Evolutionary conservation across 129 eudicot species (phyloP).

Genomic region (Tagetes erecta): DNA sequence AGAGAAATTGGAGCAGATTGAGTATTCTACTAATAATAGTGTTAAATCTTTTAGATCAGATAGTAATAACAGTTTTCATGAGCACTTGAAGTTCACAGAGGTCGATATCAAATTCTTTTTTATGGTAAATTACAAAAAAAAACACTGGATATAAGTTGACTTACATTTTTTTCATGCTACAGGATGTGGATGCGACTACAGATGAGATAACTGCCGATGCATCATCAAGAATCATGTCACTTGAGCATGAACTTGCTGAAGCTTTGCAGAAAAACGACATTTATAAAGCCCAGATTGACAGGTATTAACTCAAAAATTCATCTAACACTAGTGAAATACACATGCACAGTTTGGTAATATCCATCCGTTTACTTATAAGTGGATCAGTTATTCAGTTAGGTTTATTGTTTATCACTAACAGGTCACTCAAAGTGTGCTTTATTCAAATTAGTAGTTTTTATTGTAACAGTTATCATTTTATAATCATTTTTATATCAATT

Average conservation of each 20-base stretch:
- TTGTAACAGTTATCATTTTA: neutral
- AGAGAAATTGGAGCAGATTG: constrained; percentile 45
- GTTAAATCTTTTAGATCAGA: constrained; percentile 28
- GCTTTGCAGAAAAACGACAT: constrained; percentile 63
- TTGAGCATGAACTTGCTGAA: constrained; percentile 63
- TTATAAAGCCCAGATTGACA: constrained; percentile 59
- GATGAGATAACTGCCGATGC: constrained; percentile 16
- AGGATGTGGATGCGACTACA: constrained; percentile 33
- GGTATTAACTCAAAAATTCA: constrained; percentile 29
- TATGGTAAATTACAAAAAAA: neutral
- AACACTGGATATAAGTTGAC: constrained; percentile 11
- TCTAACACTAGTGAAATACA: constrained; percentile 1
- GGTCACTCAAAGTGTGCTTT: constrained; percentile 15
- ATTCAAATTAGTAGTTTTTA: neutral
- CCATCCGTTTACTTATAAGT: constrained; percentile 11
- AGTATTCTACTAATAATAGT: constrained; percentile 26
- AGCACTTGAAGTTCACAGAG: constrained; percentile 38
- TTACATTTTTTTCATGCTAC: constrained; percentile 18
- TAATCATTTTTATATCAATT: neutral
- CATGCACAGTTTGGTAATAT: neutral
- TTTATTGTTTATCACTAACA: neutral
- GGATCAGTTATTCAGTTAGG: constrained; percentile 10
- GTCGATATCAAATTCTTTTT: constrained; percentile 31
- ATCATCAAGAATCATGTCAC: constrained; percentile 42
- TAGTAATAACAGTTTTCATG: constrained; percentile 32